A percentile compares a stretch with the other conserved stretches of the same genome.
Conservation (phyloP, 306 rosid species). For the Prunus dulcis region DNA sequence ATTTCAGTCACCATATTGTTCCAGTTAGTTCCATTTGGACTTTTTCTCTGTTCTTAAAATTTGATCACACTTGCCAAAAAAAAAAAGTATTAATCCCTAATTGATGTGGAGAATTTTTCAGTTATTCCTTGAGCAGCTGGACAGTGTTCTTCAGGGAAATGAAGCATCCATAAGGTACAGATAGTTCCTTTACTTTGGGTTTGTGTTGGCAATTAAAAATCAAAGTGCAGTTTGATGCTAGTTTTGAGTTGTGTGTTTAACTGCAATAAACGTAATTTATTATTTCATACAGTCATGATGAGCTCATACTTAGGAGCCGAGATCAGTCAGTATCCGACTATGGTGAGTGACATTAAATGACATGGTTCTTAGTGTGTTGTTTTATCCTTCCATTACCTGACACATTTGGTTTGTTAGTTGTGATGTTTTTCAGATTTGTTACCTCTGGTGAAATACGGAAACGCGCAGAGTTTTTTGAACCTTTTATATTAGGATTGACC, state of each 20-base stretch:
- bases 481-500: constrained; percentile 79
- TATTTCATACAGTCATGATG: constrained; percentile 62
- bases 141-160: constrained; percentile 85
- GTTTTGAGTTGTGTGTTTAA: constrained; percentile 11
- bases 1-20: not conserved
- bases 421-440: constrained; percentile 99
- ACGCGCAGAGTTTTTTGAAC: constrained; percentile 92
- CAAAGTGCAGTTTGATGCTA: constrained; percentile 17
- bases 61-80: not conserved
- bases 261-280: constrained; percentile 17
- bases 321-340: constrained; percentile 93
- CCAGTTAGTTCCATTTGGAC: not conserved
- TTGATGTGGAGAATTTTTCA: constrained; percentile 39
- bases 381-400: constrained; percentile 39
- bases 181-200: constrained; percentile 33
- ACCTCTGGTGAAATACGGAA: constrained; percentile 88
- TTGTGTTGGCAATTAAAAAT: constrained; percentile 18
- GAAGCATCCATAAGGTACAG: constrained; percentile 84
- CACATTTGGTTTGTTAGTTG: constrained; percentile 63
- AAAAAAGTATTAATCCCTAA: constrained; percentile 7
- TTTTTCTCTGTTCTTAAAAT: not conserved
- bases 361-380: constrained; percentile 19
- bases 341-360: constrained; percentile 56
- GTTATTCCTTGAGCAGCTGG: constrained; percentile 98
- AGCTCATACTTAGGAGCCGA: constrained; percentile 77